Evolutionary conservation across 2,329 filamentous ascomycete genomes (phyloP).

Genomic region (Penicillium verrucosum): DNA sequence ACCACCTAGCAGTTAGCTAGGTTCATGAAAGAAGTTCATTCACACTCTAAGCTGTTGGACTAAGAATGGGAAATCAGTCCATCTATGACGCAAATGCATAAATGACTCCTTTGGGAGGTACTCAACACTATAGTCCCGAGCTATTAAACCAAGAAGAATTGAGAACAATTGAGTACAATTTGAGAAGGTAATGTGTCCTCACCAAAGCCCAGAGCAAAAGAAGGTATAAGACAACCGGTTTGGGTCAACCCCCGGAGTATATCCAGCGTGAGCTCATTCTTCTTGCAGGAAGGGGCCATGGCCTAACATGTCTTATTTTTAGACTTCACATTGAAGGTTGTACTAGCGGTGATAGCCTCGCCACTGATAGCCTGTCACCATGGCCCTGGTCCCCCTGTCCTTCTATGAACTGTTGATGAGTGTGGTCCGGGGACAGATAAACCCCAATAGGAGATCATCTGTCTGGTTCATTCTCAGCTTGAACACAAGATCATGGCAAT

Average conservation of each 20-base stretch:
- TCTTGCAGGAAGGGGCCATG: neutral
- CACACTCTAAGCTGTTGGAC: neutral
- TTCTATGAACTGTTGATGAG: neutral
- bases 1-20: slow-evolving; percentile 13
- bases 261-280: neutral
- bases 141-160: neutral
- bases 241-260: slow-evolving; percentile 3
- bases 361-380: neutral
- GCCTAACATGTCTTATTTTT: slow-evolving; percentile 5
- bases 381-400: neutral
- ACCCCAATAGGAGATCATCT: neutral
- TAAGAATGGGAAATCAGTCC: neutral
- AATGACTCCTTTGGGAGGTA: neutral
- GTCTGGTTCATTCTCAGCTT: neutral
- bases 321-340: slow-evolving; percentile 1
- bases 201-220: neutral
- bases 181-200: neutral
- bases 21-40: neutral
- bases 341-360: neutral
- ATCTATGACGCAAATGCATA: neutral
- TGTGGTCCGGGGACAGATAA: neutral
- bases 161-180: neutral
- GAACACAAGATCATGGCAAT: neutral
- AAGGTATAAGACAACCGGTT: neutral
- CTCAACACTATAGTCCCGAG: too few relatives aligned